Percentiles rank a stretch among this genome's conserved stretches.
These are phyloP conservation scores for Dactylorhiza incarnata DNA, from an alignment of 106 monocot genomes.

Conservation along the genomic window DNA sequence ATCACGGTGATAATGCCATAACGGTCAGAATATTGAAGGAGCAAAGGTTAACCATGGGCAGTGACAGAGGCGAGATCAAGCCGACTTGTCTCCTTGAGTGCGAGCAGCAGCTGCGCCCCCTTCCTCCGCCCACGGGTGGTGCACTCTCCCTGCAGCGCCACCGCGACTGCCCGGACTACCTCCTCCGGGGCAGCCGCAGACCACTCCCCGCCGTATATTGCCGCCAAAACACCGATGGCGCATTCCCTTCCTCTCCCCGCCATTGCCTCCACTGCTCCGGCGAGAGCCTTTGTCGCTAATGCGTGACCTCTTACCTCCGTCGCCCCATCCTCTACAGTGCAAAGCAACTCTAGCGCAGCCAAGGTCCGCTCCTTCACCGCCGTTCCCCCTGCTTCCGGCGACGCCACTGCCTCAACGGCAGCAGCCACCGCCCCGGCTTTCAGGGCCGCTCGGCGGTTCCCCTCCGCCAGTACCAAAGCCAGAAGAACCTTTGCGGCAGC, in stretches of 20 bases:
- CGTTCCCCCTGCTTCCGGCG: conserved; percentile 15
- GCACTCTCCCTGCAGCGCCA: conserved; percentile 91
- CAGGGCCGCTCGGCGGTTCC: conserved; percentile 54
- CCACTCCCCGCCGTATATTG: conserved; percentile 42
- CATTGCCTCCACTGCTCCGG: conserved; percentile 53
- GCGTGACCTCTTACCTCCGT: conserved; percentile 38
- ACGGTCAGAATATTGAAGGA: too few relatives aligned
- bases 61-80: conserved; percentile 21
- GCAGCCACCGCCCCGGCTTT: conserved; percentile 50
- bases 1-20: neutral
- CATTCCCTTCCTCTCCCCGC: conserved; percentile 78
- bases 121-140: conserved; percentile 67
- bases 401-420: conserved; percentile 37
- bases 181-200: conserved; percentile 46
- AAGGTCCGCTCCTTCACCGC: conserved; percentile 51
- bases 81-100: conserved; percentile 56
- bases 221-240: conserved; percentile 71
- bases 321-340: conserved; percentile 69
- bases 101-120: conserved; percentile 58
- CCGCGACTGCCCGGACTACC: conserved; percentile 63
- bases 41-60: neutral
- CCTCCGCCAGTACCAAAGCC: conserved; percentile 55
- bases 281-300: conserved; percentile 31
- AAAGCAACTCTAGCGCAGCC: conserved; percentile 67
- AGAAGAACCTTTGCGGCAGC: conserved; percentile 75